phyloP scores from a whole-genome alignment of 371 early-diverging fungal genomes.

The Syncephalis fuscata region DNA sequence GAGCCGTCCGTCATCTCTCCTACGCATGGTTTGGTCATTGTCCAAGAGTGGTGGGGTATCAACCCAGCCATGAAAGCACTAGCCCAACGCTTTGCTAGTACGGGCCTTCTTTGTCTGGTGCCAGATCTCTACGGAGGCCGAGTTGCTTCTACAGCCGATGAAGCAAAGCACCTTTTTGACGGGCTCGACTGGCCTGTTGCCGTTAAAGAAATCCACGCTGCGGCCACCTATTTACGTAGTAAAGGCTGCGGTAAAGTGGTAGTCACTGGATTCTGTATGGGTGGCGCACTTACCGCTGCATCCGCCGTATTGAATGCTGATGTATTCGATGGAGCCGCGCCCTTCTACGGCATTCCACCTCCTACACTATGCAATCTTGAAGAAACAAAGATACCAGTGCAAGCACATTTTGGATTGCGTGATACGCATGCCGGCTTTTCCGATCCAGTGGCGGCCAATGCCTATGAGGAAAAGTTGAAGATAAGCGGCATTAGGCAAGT shows the following conservation, averaged over 20 bases:
- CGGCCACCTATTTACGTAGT: constrained; percentile 10
- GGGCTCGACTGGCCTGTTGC: constrained; percentile 13
- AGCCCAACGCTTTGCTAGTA: constrained; percentile 6
- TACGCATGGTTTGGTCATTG: constrained; percentile 2
- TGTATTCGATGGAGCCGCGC: constrained; percentile 10
- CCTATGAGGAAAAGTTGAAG: not conserved
- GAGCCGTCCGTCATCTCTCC: too few relatives aligned
- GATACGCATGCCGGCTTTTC: constrained; percentile 12
- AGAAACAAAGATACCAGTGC: constrained; percentile 12
- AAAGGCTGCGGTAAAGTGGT: constrained; percentile 12
- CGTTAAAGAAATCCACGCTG: constrained; percentile 11
- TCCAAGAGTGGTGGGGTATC: constrained; percentile 15
- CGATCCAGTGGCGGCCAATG: constrained; percentile 8
- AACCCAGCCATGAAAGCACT: not conserved
- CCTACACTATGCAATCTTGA: constrained; percentile 7
- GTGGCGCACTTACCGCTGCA: constrained; percentile 18
- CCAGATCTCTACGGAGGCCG: constrained; percentile 18
- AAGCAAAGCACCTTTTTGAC: constrained; percentile 17
- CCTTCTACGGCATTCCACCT: constrained; percentile 20
- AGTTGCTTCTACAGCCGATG: constrained; percentile 15
- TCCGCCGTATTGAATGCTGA: constrained; percentile 5
- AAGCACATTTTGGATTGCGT: constrained; percentile 15
- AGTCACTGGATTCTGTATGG: constrained; percentile 21
- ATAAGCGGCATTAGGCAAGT: not conserved
- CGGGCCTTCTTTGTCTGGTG: constrained; percentile 7